Percentiles rank a stretch among this genome's conserved stretches.
Evolutionary conservation across 1,139 yeast genomes (phyloP).

Genomic region (Blastobotrys elegans): DNA sequence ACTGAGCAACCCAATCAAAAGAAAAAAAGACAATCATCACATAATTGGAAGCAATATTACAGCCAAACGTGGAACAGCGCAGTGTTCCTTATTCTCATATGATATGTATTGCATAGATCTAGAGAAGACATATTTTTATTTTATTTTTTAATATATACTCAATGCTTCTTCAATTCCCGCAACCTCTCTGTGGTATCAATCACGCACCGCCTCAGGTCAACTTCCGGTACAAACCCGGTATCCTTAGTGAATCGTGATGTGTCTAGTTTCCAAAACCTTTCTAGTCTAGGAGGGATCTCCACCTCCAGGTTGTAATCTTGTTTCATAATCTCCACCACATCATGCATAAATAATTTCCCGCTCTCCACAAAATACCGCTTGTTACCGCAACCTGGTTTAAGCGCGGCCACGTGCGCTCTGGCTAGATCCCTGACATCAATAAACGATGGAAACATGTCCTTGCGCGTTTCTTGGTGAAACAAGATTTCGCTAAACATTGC

Average conservation of each 20-base stretch:
- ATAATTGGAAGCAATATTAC: no score
- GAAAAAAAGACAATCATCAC: no score
- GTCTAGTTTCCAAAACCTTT: not conserved
- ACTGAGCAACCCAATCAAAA: not conserved
- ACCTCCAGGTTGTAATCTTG: not conserved
- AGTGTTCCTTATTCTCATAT: no score
- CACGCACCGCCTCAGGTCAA: not conserved
- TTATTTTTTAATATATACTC: no score
- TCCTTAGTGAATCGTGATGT: not conserved
- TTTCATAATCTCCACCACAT: constrained; percentile 2
- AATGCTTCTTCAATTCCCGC: not conserved
- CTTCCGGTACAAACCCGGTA: not conserved
- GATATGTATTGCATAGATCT: no score
- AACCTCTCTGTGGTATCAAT: not conserved
- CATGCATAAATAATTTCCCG: constrained; percentile 1
- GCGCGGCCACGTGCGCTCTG: constrained; percentile 1
- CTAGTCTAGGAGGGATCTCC: not conserved
- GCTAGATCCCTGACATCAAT: constrained; percentile 9
- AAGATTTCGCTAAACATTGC: not conserved
- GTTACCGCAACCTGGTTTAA: not conserved
- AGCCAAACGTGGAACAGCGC: no score
- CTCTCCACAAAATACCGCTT: constrained; percentile 2
- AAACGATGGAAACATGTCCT: not conserved
- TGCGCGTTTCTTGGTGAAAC: not conserved
- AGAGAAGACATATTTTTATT: no score